A percentile compares a stretch with the other conserved stretches of the same genome.
Evolutionary conservation across 2,329 filamentous ascomycete species (phyloP).

Genomic region (Colletotrichum liaoningense): DNA sequence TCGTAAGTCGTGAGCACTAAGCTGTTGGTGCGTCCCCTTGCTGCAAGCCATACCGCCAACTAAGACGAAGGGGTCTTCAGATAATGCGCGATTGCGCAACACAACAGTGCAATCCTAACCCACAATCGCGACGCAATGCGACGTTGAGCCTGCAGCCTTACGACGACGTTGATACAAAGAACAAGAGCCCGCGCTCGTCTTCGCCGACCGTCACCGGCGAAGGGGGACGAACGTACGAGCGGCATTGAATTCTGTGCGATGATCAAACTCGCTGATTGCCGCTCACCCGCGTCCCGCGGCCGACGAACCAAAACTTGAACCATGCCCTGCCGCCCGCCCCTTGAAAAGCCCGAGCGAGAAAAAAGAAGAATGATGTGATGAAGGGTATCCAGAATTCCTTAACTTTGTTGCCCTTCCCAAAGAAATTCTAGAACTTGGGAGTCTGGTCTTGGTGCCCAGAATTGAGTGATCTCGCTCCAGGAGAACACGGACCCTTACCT

Average conservation of each 20-base stretch:
- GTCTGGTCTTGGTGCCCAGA: background rate
- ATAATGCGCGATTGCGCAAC: background rate
- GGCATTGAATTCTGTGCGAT: background rate
- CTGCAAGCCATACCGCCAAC: background rate
- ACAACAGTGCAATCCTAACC: background rate
- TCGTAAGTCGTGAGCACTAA: background rate
- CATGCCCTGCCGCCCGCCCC: background rate
- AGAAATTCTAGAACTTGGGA: background rate
- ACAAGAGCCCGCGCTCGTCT: background rate
- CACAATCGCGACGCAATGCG: background rate
- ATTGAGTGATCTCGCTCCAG: background rate
- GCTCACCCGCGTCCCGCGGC: background rate
- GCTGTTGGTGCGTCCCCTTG: background rate
- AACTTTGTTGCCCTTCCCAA: background rate
- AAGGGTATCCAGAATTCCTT: background rate
- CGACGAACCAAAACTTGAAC: background rate
- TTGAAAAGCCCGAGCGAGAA: background rate
- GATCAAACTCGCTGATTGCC: slow-evolving; percentile 13
- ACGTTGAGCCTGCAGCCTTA: slow-evolving; percentile 1
- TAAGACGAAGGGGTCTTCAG: background rate
- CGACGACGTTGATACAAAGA: background rate
- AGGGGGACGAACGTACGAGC: slow-evolving; percentile 3
- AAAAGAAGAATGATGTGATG: background rate
- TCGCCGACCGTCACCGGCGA: background rate
- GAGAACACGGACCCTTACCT: background rate